Percentiles rank a stretch among this genome's conserved stretches.
phyloP scores from a whole-genome alignment of 805 yeast genomes.

The Sugiyamaella marilandica region DNA sequence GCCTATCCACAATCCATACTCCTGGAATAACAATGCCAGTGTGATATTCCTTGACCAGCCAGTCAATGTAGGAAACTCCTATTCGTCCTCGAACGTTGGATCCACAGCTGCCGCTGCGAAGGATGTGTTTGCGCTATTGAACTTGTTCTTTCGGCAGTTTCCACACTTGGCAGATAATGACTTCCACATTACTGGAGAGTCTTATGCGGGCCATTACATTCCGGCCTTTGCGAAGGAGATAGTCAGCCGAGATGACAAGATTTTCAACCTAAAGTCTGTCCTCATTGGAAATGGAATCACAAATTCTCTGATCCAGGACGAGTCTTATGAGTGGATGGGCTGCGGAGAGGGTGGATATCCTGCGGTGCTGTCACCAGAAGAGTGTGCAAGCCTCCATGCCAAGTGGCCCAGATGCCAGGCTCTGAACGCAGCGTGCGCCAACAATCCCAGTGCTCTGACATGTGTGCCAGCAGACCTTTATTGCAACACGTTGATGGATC shows the following conservation, averaged over 20 bases:
- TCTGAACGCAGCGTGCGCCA: conserved; percentile 69
- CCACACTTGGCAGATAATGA: conserved; percentile 48
- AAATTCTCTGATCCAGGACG: conserved; percentile 76
- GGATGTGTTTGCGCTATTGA: conserved; percentile 75
- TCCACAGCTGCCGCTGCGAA: conserved; percentile 78
- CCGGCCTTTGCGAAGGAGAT: conserved; percentile 87
- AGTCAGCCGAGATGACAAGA: conserved; percentile 55
- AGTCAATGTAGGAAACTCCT: conserved; percentile 76
- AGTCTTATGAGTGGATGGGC: conserved; percentile 85
- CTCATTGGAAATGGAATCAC: conserved; percentile 90
- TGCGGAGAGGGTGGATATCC: conserved; percentile 89
- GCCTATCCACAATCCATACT: conserved; percentile 65
- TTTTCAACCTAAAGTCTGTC: conserved; percentile 66
- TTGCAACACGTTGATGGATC: conserved; percentile 77
- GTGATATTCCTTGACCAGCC: conserved; percentile 88
- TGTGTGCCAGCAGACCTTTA: conserved; percentile 88
- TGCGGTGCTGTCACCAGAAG: conserved; percentile 67
- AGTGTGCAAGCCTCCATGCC: conserved; percentile 63
- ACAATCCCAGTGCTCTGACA: conserved; percentile 62
- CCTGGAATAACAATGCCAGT: conserved; percentile 83
- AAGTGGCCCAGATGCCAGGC: conserved; percentile 68
- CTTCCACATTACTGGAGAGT: conserved; percentile 87
- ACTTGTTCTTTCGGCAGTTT: conserved; percentile 74
- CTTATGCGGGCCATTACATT: conserved; percentile 86
- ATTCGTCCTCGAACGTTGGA: conserved; percentile 56